Base-by-base conservation (phyloP, 2,329 filamentous ascomycete genomes). In the Nothophoma quercina region DNA sequence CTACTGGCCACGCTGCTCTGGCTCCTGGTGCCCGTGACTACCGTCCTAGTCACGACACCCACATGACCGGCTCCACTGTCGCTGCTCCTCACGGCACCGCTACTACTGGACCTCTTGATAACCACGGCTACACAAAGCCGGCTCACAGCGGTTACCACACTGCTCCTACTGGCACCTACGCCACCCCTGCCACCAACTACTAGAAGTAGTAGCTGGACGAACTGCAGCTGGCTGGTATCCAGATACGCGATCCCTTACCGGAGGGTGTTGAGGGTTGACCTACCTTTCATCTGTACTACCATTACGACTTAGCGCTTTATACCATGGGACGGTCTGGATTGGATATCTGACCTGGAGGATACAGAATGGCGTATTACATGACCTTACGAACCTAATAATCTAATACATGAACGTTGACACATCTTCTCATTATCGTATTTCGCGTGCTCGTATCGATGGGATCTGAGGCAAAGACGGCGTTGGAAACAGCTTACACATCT, bases 51-150 rank as follows among this genome's bases (percentile, higher is more conserved):
- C 75, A 80, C 62, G 81, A 83, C 67, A 67, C 64, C 26, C 78
- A 79, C 47, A 78, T 83, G 45, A 80, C 79, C 26, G 79, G 79
- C 42, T 78, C 78, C 12, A 83, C 80, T 16, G 76, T 79, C 41
- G 73, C 69, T 15, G 64, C 71, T n/a, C 66, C 67, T 35, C 68
- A 65, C 25, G 59, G 64, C 30, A 51, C 42, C 21, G 36, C 42
- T n/a, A 36, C 49, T 29, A 8, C 41, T 21, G 51, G 51, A 18
- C 44, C 43, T 7, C 43, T 48, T 29, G 38, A 48, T 28, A 48
- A 48, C 38, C 32, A 38, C 32, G 68, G 66, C 29, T 76, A 77
- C 43, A 62, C 67, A 58, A 75, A 74, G 62, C 66, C 69, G 4
- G 56, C 74, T 13, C 61, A 64, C n/a, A 67, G 71, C 28, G 76